Conservation (phyloP, 1,284 basidiomycete species). For the Moniliella sp. region DNA sequence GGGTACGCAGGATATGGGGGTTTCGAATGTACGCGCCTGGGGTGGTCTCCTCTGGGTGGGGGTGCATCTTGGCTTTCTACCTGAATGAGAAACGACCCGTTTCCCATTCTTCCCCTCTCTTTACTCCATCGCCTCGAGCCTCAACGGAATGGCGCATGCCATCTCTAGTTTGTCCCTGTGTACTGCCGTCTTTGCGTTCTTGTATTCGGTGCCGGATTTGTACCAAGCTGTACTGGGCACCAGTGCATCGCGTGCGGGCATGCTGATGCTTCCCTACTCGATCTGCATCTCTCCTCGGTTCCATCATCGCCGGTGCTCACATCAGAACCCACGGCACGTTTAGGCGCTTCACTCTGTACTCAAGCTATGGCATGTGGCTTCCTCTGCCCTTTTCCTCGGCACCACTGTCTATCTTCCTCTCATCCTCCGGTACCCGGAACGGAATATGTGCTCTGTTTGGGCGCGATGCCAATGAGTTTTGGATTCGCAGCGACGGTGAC, state of each 20-base stretch:
- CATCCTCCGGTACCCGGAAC: conserved; percentile 35
- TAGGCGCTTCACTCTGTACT: conserved; percentile 48
- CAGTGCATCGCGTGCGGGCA: conserved; percentile 48
- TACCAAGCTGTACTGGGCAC: conserved; percentile 64
- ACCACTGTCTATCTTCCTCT: no score
- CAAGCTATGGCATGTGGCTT: conserved; percentile 37
- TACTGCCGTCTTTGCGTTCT: conserved; percentile 44
- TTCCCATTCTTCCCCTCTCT: conserved; percentile 51
- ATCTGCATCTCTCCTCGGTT: conserved; percentile 51
- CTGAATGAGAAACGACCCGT: conserved; percentile 10
- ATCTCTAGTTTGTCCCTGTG: conserved; percentile 51
- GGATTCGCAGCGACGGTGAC: conserved; percentile 52
- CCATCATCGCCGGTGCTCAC: conserved; percentile 56
- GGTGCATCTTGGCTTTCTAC: conserved; percentile 36
- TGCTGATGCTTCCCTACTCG: conserved; percentile 58
- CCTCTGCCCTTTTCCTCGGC: conserved; percentile 40
- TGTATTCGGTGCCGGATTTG: conserved; percentile 58
- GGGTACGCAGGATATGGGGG: conserved; percentile 14
- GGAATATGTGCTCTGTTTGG: conserved; percentile 45
- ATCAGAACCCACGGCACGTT: conserved; percentile 62
- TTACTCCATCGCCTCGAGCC: conserved; percentile 41
- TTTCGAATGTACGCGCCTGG: conserved; percentile 41
- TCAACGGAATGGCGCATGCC: conserved; percentile 51
- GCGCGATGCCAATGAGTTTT: conserved; percentile 41
- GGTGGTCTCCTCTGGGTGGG: conserved; percentile 40